Evolutionary conservation across 352 stramenopile species (phyloP), one percentile per base, ranked within the genome.

Genomic region (Phytophthora pluvialis): DNA sequence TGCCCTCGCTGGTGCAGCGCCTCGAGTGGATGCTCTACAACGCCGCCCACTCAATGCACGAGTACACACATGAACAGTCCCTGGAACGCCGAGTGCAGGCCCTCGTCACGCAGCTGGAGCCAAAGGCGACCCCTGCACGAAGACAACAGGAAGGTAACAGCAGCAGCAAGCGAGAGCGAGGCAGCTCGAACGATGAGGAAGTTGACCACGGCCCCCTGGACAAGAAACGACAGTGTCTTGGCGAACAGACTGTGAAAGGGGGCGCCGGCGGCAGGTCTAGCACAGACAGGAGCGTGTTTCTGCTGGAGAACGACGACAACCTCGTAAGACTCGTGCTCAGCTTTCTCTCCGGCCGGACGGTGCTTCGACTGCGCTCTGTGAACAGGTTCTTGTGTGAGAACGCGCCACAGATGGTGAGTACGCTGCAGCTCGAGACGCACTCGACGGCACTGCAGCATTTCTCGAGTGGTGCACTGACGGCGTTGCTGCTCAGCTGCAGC

Each of bases 1-100:
- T 66, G 35, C 66, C 70, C 11, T 77, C 70, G 5, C 71, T 91
- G 26, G 75, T 88, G 38, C 83, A 86, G 48, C 77, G 83, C 1
- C 76, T 92, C 57, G 83, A 92, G 63, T 84, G 82, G 70, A 88
- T 88, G 78, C 71, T 92, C 13, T 92, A 86, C 73, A 76, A 87
- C 31, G 74, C 80, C 6, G 83, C 83, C 4, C 64, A 79, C 38
- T 92, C 83, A 39, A 67, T 89, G 33, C 67, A 81, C 32, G 83
- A 92, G 56, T 92, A 90, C 45, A 69, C 70, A n/a, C 83, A 87
- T 68, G 61, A 79, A 35, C 72, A 77, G 38, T 85, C 77, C n/a
- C 55, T 92, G 29, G 75, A 88, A 60, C 79, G 83, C n/a, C 79
- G 83, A 38, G 77, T 92, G 13, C 83, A 89, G 57, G 75, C 81